These are phyloP conservation scores for Sugiyamaella valdiviana DNA, from an alignment of 805 yeast species.

Conservation along the genomic window DNA sequence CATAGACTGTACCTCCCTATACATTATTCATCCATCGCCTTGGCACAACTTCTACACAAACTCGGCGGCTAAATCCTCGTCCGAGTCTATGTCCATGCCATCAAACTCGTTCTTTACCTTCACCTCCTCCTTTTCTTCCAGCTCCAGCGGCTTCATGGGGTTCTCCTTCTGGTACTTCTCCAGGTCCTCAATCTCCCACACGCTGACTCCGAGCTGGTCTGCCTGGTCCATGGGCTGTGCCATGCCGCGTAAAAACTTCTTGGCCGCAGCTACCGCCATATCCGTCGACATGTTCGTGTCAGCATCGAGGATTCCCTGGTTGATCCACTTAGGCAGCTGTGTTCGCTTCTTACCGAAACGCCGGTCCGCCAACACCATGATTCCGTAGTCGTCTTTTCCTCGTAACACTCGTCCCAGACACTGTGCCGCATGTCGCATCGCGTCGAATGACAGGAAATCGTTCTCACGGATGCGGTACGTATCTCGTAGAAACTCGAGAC, in stretches of 20 bases:
- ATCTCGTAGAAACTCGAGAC: constrained; percentile 88
- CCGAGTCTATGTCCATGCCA: neutral
- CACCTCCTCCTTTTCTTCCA: neutral
- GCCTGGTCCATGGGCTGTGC: constrained; percentile 89
- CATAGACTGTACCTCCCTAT: no score
- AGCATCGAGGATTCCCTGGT: constrained; percentile 86
- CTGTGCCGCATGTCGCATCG: constrained; percentile 99
- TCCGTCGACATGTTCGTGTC: constrained; percentile 91
- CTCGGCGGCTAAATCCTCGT: neutral
- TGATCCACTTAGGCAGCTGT: constrained; percentile 96
- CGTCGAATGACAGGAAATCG: constrained; percentile 94
- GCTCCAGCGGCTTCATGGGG: neutral
- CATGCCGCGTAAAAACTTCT: constrained; percentile 82
- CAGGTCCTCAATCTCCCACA: constrained; percentile 64
- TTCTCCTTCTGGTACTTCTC: constrained; percentile 17
- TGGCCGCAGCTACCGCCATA: constrained; percentile 94
- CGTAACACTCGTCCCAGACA: constrained; percentile 94
- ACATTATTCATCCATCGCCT: no score
- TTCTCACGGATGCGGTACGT: constrained; percentile 88
- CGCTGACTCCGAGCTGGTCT: constrained; percentile 91
- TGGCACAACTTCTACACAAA: neutral
- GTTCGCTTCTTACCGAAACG: constrained; percentile 79
- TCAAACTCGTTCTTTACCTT: neutral
- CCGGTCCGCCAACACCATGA: constrained; percentile 95
- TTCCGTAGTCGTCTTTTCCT: constrained; percentile 98